Conservation (phyloP, 75 land plant species). For the Selaginella moellendorffii region DNA sequence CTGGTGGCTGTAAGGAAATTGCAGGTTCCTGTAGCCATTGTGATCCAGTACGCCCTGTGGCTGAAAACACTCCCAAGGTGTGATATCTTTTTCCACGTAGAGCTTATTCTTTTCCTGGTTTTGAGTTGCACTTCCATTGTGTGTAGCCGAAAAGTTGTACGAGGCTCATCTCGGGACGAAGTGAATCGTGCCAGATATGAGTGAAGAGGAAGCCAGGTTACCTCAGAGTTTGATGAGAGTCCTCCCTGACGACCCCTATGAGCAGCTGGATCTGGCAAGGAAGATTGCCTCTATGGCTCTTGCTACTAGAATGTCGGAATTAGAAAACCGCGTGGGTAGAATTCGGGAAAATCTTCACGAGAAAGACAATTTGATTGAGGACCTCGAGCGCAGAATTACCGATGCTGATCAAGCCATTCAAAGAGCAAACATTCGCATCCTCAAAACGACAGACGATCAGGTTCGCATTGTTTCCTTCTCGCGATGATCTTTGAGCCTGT, state of each 20-base stretch:
- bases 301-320: conserved; percentile 50
- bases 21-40: too few relatives aligned
- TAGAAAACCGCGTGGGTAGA: conserved; percentile 21
- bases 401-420: neutral
- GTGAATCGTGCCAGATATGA: neutral
- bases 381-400: neutral
- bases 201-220: neutral
- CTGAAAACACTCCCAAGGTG: too few relatives aligned
- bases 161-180: too few relatives aligned
- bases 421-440: neutral
- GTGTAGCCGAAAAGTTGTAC: too few relatives aligned
- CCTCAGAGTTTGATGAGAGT: conserved; percentile 13
- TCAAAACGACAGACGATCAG: neutral
- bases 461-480: too few relatives aligned
- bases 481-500: neutral
- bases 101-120: too few relatives aligned
- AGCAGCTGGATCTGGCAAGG: conserved; percentile 78
- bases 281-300: conserved; percentile 83
- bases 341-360: neutral
- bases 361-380: neutral
- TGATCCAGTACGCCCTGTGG: too few relatives aligned
- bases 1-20: too few relatives aligned
- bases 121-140: too few relatives aligned
- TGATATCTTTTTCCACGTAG: too few relatives aligned
- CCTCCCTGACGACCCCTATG: conserved; percentile 74